These are phyloP conservation scores for Carex pumila DNA, from an alignment of 176 grass and related monocot species.

Conservation along the genomic window DNA sequence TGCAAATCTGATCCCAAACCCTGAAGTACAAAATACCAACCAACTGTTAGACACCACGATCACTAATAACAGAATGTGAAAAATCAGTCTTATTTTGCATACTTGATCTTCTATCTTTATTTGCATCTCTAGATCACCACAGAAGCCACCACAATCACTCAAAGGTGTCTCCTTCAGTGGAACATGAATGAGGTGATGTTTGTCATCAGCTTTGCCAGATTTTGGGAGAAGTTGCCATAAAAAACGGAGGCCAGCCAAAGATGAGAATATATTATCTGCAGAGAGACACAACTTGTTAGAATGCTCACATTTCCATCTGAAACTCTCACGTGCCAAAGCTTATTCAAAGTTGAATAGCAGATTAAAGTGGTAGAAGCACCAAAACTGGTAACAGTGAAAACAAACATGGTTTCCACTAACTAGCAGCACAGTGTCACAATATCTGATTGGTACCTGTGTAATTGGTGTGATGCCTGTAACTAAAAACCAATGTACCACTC, in stretches of 20 bases:
- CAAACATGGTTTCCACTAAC: background rate
- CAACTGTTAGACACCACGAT: background rate
- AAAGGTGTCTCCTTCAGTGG: conserved; percentile 89
- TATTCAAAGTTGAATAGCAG: background rate
- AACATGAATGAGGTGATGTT: conserved; percentile 76
- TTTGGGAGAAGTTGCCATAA: conserved; percentile 71
- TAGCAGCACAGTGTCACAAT: background rate
- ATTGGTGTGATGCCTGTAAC: background rate
- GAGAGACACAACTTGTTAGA: conserved; percentile 9
- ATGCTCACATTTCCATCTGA: background rate
- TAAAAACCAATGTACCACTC: background rate
- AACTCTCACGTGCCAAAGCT: background rate
- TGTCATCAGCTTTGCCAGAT: conserved; percentile 37
- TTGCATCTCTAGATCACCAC: conserved; percentile 76
- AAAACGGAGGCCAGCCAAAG: conserved; percentile 83
- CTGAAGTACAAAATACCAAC: conserved; percentile 28
- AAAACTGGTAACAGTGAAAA: background rate
- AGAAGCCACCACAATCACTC: conserved; percentile 86
- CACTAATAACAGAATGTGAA: background rate
- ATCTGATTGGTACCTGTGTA: background rate
- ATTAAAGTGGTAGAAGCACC: background rate
- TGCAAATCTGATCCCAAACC: conserved; percentile 83
- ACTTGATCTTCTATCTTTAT: conserved; percentile 90
- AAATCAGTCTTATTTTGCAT: conserved; percentile 21
- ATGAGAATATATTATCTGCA: conserved; percentile 90